Base-by-base conservation (phyloP, 192 early-diverging fungal genomes). In the Entophlyctis luteolus region DNA sequence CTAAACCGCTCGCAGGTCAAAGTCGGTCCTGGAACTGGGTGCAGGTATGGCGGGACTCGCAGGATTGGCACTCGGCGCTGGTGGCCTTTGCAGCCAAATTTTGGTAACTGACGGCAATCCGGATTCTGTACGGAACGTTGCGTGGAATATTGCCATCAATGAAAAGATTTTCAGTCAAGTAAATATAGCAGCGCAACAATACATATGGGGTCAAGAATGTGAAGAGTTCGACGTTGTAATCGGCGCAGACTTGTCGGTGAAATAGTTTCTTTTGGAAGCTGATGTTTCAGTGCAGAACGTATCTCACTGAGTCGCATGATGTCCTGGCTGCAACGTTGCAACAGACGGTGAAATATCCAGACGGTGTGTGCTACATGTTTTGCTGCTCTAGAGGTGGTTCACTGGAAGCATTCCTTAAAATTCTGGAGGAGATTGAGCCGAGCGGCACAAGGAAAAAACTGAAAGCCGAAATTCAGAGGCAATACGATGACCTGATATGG, bases 31-130 rank as follows among this genome's bases (percentile, higher is more conserved):
- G 4, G 60, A 63, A 49, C 27, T 63, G 8, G 60, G 23, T 20
- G 42, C 60, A 14, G 60, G 60, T 20, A 49, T 63, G 60, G 35
- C 60, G 50, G 60, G 60, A 16, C 36, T 63, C 4, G 60, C 60
- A 27, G 60, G 60, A 2, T 33, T 63, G 5, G 31, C 48, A 2
- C 14, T 46, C 20, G 60, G 47, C 14, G 16, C 28, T 0, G 25
- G 27, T 22, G 27, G 28, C 16, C 1, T n/a, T 12, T 33, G 47
- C 4, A 29, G 8, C 10, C 18, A 20, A 28, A 29, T 63, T 5
- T n/a, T 16, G 10, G 35, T 63, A 14, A 49, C 60, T 27, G 60
- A 63, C 42, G 60, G 60, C 10, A 63, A 63, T 49, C 60, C 60
- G 34, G 16, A 47, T 2, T 50, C 47, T 37, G 60, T 63, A 16